These are phyloP conservation scores for Jatropha multifida DNA, from an alignment of 441 rosid species.

Conservation along the genomic window DNA sequence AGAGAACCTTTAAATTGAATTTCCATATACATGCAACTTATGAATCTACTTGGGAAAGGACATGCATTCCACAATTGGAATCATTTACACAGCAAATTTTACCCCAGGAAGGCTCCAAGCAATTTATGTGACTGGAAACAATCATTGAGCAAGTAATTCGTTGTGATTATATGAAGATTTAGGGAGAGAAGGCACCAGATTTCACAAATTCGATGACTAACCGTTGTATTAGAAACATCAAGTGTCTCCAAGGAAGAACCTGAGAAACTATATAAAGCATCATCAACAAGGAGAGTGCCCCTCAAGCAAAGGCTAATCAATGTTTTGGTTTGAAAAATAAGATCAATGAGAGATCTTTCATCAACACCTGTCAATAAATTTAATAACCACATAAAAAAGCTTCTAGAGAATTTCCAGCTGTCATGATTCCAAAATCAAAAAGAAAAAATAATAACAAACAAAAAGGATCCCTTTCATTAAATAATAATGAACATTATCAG, in stretches of 20 bases:
- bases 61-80: not conserved
- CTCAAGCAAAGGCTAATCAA: slow-evolving; percentile 70
- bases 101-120: not conserved
- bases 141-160: not conserved
- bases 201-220: slow-evolving; percentile 33
- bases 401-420: not conserved
- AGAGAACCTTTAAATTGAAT: not conserved
- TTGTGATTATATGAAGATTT: not conserved
- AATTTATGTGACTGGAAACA: not conserved
- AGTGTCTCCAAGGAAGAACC: slow-evolving; percentile 74
- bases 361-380: slow-evolving; percentile 51
- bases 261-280: slow-evolving; percentile 51
- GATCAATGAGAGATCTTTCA: slow-evolving; percentile 43
- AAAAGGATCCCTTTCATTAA: not conserved
- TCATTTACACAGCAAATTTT: not conserved
- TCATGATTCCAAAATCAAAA: slow-evolving; percentile 1
- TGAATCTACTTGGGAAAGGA: not conserved
- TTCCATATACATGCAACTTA: not conserved
- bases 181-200: not conserved
- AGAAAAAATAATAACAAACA: not conserved
- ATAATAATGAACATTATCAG: not conserved
- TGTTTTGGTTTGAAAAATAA: slow-evolving; percentile 46
- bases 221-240: slow-evolving; percentile 75
- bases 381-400: slow-evolving; percentile 5
- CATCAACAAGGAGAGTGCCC: slow-evolving; percentile 56